Percentiles rank a stretch among this genome's conserved stretches.
phyloP scores from a whole-genome alignment of 2,329 filamentous ascomycete genomes.

The Shiraia sp. region DNA sequence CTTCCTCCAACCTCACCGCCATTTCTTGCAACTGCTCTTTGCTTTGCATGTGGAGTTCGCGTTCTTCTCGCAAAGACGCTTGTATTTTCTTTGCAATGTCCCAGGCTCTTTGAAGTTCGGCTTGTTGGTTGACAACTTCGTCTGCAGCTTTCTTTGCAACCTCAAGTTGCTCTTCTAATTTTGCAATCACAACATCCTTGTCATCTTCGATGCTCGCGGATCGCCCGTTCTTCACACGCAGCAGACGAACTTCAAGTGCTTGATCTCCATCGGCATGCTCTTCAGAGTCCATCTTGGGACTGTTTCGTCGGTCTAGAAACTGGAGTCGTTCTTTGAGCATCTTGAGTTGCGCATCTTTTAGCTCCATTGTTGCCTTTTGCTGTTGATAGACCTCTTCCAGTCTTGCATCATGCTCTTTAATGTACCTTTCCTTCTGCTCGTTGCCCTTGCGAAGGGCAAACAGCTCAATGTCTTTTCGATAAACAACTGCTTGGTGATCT shows the following conservation, averaged over 20 bases:
- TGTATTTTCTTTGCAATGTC: slow-evolving; percentile 35
- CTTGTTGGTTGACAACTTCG: slow-evolving; percentile 29
- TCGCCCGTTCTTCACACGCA: slow-evolving; percentile 35
- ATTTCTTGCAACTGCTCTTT: slow-evolving; percentile 29
- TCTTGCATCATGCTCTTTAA: slow-evolving; percentile 34
- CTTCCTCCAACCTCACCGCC: slow-evolving; percentile 16
- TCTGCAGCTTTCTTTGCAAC: slow-evolving; percentile 21
- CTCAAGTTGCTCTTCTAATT: slow-evolving; percentile 31
- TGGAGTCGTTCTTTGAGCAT: slow-evolving; percentile 34
- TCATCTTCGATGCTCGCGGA: slow-evolving; percentile 27
- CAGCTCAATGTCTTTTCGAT: slow-evolving; percentile 43
- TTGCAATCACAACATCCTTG: slow-evolving; percentile 29
- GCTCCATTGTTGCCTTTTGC: slow-evolving; percentile 31
- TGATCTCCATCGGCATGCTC: slow-evolving; percentile 27
- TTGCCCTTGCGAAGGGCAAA: slow-evolving; percentile 42
- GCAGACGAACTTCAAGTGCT: slow-evolving; percentile 36
- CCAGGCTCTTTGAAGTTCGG: slow-evolving; percentile 39
- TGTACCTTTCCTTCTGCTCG: slow-evolving; percentile 39
- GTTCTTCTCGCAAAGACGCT: slow-evolving; percentile 31
- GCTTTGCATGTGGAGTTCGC: slow-evolving; percentile 30
- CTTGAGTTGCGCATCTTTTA: slow-evolving; percentile 36
- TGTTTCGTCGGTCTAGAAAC: slow-evolving; percentile 27
- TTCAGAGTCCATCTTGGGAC: slow-evolving; percentile 16
- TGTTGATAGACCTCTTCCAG: slow-evolving; percentile 30
- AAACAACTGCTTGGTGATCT: slow-evolving; percentile 39